These are phyloP conservation scores for Phytophthora crassamura DNA, from an alignment of 352 stramenopile species.

Conservation along the genomic window DNA sequence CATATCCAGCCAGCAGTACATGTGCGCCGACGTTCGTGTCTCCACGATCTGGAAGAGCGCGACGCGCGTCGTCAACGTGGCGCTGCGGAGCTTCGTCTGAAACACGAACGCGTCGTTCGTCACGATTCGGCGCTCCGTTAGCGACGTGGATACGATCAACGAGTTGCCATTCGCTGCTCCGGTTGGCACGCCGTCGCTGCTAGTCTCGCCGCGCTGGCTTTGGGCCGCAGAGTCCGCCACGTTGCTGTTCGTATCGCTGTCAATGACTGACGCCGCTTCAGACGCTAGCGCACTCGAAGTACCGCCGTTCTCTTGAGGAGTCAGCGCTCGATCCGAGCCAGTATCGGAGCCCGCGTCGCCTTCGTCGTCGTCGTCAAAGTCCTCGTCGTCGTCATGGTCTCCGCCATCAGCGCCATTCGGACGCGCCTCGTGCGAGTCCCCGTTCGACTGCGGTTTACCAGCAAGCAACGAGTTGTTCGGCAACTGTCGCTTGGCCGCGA, in stretches of 20 bases:
- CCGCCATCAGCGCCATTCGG: slow-evolving; percentile 38
- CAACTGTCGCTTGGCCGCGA: slow-evolving; percentile 80
- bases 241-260: slow-evolving; percentile 28
- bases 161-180: slow-evolving; percentile 3
- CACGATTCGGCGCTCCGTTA: slow-evolving; percentile 24
- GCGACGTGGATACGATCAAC: slow-evolving; percentile 4
- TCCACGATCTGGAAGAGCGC: slow-evolving; percentile 78
- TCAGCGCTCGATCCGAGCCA: slow-evolving; percentile 26
- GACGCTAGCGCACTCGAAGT: slow-evolving; percentile 4
- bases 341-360: slow-evolving; percentile 36
- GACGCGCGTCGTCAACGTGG: slow-evolving; percentile 69
- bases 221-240: slow-evolving; percentile 15
- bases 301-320: slow-evolving; percentile 30
- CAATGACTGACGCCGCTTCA: slow-evolving; percentile 7
- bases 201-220: slow-evolving; percentile 8
- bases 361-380: slow-evolving; percentile 40
- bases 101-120: slow-evolving; percentile 46
- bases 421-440: slow-evolving; percentile 37
- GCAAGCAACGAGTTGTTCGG: slow-evolving; percentile 80
- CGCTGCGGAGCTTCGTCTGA: slow-evolving; percentile 69
- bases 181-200: slow-evolving; percentile 2
- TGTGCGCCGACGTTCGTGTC: slow-evolving; percentile 81
- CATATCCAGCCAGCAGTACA: slow-evolving; percentile 92
- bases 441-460: slow-evolving; percentile 49
- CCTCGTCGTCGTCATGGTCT: slow-evolving; percentile 40